Evolutionary conservation across 805 yeast genomes (phyloP).

Genomic region (Suhomyces canberraensis): DNA sequence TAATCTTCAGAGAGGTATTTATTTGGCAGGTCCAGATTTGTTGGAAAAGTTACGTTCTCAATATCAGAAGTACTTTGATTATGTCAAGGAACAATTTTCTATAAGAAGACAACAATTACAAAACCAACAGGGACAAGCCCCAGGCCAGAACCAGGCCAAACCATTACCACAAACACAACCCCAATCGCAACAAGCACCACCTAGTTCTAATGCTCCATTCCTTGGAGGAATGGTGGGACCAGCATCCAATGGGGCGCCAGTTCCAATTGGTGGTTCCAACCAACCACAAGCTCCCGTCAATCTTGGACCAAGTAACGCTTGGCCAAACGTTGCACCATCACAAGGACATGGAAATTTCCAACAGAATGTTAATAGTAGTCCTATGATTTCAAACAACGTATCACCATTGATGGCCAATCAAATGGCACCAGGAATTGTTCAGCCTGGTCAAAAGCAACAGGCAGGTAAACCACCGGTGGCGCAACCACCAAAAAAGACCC

Average conservation of each 20-base stretch:
- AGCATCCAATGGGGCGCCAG: background rate
- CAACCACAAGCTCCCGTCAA: constrained; percentile 10
- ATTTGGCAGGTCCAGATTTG: constrained; percentile 69
- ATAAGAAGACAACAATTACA: constrained; percentile 35
- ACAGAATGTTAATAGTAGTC: constrained; percentile 21
- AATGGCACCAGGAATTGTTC: constrained; percentile 2
- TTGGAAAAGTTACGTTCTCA: constrained; percentile 69
- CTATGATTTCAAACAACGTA: constrained; percentile 20
- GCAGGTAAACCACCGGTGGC: constrained; percentile 9
- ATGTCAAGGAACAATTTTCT: constrained; percentile 61
- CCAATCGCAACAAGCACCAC: background rate
- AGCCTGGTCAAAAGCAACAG: constrained; percentile 3
- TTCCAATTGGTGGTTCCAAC: background rate
- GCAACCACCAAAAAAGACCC: constrained; percentile 8
- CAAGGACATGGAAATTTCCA: constrained; percentile 5
- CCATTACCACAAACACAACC: background rate
- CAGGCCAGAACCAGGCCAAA: constrained; percentile 5
- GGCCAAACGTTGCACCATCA: constrained; percentile 14
- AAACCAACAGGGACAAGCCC: constrained; percentile 27
- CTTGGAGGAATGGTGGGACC: background rate
- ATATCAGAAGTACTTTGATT: constrained; percentile 69
- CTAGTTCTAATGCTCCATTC: background rate
- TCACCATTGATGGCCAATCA: constrained; percentile 12
- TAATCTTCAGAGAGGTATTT: constrained; percentile 59
- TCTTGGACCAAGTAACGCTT: constrained; percentile 11